These are phyloP conservation scores for Bonia amplexicaulis DNA, from an alignment of 176 grass and related monocot species.

Conservation along the genomic window DNA sequence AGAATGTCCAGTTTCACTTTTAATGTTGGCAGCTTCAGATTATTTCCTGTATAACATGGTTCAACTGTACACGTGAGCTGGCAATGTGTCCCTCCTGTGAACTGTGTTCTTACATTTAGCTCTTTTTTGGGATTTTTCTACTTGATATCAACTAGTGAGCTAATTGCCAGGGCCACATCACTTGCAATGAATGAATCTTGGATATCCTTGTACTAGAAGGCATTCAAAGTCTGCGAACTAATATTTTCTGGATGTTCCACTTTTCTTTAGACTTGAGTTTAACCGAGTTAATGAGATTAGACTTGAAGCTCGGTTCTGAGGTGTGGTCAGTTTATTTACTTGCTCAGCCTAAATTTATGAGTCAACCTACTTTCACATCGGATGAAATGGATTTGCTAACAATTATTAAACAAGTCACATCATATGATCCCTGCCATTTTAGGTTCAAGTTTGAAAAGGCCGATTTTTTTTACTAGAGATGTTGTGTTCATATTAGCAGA, in stretches of 20 bases:
- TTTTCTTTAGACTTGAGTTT: not conserved
- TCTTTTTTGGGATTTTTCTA: not conserved
- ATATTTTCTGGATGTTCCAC: not conserved
- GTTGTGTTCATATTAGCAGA: not conserved
- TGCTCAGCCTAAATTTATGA: not conserved
- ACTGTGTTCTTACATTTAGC: not conserved
- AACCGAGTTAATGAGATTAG: not conserved
- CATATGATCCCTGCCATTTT: not conserved
- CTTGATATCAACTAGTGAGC: not conserved
- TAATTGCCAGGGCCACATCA: not conserved
- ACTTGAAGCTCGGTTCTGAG: not conserved
- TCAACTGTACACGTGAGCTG: not conserved
- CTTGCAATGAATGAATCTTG: not conserved
- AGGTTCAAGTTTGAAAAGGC: too few species aligned
- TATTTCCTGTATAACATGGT: not conserved
- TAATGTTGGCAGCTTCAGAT: not conserved
- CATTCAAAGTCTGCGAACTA: not conserved
- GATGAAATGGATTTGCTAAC: not conserved
- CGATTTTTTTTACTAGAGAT: not conserved
- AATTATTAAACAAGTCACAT: not conserved
- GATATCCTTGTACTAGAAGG: not conserved
- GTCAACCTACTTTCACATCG: not conserved
- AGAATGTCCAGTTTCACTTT: not conserved
- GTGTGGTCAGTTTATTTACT: not conserved
- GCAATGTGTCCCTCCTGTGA: not conserved